Evolutionary conservation across 768 basidiomycete genomes (phyloP).

Genomic region (Pulveroboletus frians): DNA sequence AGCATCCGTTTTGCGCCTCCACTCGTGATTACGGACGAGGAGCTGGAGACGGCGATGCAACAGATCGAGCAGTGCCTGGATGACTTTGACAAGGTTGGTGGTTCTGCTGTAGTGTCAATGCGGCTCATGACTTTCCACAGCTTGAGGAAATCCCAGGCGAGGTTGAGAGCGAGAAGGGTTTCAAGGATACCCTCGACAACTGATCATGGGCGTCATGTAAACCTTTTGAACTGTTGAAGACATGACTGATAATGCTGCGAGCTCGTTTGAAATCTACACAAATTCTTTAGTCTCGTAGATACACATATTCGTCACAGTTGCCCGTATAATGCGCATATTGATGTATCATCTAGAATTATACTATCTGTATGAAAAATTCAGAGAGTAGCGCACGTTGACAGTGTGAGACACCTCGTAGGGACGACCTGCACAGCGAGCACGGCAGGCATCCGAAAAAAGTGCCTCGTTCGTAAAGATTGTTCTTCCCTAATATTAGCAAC

Average conservation of each 20-base stretch:
- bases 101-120: background rate
- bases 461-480: constrained; percentile 26
- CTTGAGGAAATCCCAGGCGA: constrained; percentile 62
- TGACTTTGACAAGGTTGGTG: constrained; percentile 73
- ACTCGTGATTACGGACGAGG: constrained; percentile 86
- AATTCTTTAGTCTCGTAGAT: background rate
- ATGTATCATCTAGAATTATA: constrained; percentile 3
- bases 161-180: constrained; percentile 56
- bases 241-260: background rate
- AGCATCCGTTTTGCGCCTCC: constrained; percentile 97
- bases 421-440: constrained; percentile 30
- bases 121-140: constrained; percentile 19
- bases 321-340: constrained; percentile 7
- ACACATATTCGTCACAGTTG: background rate
- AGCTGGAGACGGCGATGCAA: constrained; percentile 66
- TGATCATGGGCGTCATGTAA: constrained; percentile 4
- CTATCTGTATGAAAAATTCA: too few species aligned
- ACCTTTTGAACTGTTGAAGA: background rate
- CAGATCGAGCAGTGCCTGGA: constrained; percentile 72
- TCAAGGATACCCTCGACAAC: constrained; percentile 34
- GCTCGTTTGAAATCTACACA: background rate
- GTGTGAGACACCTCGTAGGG: constrained; percentile 66
- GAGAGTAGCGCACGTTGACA: background rate
- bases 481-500: constrained; percentile 53
- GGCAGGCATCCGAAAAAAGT: constrained; percentile 56